phyloP scores from a whole-genome alignment of 2,329 filamentous ascomycete species.

The Plectosphaerella sp. region DNA sequence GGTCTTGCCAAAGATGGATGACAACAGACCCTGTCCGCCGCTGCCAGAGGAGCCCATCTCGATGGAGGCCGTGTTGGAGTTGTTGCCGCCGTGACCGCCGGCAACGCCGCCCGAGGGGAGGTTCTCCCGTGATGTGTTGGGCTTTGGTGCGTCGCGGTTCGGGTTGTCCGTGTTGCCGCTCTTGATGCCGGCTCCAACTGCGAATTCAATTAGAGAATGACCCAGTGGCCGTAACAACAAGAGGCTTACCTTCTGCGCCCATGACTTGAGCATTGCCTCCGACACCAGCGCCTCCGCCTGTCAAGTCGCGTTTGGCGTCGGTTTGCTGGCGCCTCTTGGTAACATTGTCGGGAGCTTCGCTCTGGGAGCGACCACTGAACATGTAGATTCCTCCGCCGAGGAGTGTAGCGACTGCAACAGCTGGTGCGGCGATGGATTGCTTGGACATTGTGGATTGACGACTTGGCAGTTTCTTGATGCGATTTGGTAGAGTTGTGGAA shows the following conservation, averaged over 20 bases:
- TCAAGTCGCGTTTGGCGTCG: conserved; percentile 22
- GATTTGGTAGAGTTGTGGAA: not conserved
- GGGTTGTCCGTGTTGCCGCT: conserved; percentile 12
- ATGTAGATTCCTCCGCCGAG: conserved; percentile 10
- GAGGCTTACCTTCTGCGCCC: conserved; percentile 16
- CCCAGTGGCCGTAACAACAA: too few relatives aligned
- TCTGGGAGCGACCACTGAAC: conserved; percentile 2
- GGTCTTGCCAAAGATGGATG: not conserved
- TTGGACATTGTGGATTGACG: conserved; percentile 2
- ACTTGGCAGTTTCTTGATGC: not conserved
- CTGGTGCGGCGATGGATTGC: conserved; percentile 2
- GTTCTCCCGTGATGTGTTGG: conserved; percentile 19
- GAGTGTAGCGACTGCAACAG: conserved; percentile 6
- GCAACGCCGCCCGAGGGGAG: conserved; percentile 27
- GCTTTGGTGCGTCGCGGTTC: conserved; percentile 13
- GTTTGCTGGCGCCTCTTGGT: conserved; percentile 8
- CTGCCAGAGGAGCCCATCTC: conserved; percentile 3
- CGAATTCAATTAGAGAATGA: too few relatives aligned
- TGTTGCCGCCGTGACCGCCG: conserved; percentile 23
- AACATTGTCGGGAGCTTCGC: not conserved
- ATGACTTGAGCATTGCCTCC: conserved; percentile 23
- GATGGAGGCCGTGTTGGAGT: conserved; percentile 12
- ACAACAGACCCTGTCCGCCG: not conserved
- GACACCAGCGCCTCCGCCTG: conserved; percentile 24
- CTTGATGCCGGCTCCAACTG: conserved; percentile 13